phyloP scores from a whole-genome alignment of 2,329 filamentous ascomycete genomes.

The Botrytis medusae region DNA sequence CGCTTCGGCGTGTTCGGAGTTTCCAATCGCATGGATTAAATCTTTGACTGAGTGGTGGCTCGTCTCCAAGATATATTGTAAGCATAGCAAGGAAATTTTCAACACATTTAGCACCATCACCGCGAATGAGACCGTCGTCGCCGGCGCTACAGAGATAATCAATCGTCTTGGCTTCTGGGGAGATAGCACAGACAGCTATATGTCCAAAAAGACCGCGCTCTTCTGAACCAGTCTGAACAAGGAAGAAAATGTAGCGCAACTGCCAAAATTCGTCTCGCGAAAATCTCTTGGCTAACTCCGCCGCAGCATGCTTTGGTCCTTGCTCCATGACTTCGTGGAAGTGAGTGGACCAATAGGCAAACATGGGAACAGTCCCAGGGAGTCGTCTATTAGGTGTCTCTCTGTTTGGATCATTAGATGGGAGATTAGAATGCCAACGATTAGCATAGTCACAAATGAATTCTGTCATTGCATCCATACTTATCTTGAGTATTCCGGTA shows the following conservation, averaged over 20 bases:
- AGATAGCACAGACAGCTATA: slow-evolving; percentile 8
- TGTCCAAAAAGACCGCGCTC: neutral
- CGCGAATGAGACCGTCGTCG: neutral
- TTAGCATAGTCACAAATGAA: slow-evolving; percentile 19
- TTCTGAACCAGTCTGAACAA: neutral
- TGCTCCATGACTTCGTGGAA: neutral
- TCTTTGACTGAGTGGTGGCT: slow-evolving; percentile 10
- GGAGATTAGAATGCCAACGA: slow-evolving; percentile 9
- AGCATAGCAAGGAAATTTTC: slow-evolving; percentile 1
- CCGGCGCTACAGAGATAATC: slow-evolving; percentile 12
- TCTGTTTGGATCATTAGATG: neutral
- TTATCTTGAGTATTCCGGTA: neutral
- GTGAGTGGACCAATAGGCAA: neutral
- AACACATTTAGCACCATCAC: neutral
- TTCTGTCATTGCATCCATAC: neutral
- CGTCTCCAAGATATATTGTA: neutral
- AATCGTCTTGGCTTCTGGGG: slow-evolving; percentile 19
- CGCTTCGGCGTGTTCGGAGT: slow-evolving; percentile 2
- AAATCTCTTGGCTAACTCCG: neutral
- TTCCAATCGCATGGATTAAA: slow-evolving; percentile 16
- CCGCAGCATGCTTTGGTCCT: neutral
- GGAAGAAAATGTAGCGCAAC: slow-evolving; percentile 9
- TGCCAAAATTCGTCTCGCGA: slow-evolving; percentile 12
- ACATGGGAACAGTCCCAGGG: slow-evolving; percentile 4
- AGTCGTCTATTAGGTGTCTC: neutral